These are phyloP conservation scores for Cyclotella kingstonii DNA, from an alignment of 108 stramenopile species.

Conservation along the genomic window DNA sequence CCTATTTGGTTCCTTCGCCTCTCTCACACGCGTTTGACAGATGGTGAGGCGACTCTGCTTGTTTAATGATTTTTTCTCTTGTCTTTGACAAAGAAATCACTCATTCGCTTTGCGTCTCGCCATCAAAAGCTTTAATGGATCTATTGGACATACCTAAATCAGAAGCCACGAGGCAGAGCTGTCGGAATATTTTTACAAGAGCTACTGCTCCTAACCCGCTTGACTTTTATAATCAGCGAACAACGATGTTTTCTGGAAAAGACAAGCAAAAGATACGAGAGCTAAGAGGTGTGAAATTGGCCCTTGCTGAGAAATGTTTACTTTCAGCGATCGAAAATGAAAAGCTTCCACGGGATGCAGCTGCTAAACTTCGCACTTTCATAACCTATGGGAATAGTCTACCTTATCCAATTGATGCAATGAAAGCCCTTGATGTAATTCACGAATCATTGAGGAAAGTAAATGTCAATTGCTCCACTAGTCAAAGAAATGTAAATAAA, in stretches of 20 bases:
- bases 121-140: conserved; percentile 63
- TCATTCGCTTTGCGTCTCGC: background rate
- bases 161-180: conserved; percentile 42
- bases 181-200: conserved; percentile 56
- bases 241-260: conserved; percentile 11
- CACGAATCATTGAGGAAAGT: conserved; percentile 24
- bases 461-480: conserved; percentile 14
- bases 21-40: conserved; percentile 47
- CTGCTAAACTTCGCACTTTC: conserved; percentile 47
- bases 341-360: conserved; percentile 46
- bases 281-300: conserved; percentile 27
- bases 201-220: conserved; percentile 54
- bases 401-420: conserved; percentile 58
- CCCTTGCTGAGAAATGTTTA: conserved; percentile 42
- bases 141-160: conserved; percentile 64
- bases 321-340: conserved; percentile 34
- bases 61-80: background rate
- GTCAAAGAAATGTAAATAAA: conserved; percentile 11
- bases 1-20: conserved; percentile 75
- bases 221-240: conserved; percentile 28
- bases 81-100: background rate
- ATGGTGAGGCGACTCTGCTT: conserved; percentile 8
- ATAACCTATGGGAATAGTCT: conserved; percentile 42
- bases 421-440: conserved; percentile 53
- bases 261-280: conserved; percentile 34